Percentiles rank a stretch among this genome's conserved stretches.
These are phyloP conservation scores for Umbelopsis vinacea DNA, from an alignment of 192 early-diverging fungal species.

Conservation along the genomic window DNA sequence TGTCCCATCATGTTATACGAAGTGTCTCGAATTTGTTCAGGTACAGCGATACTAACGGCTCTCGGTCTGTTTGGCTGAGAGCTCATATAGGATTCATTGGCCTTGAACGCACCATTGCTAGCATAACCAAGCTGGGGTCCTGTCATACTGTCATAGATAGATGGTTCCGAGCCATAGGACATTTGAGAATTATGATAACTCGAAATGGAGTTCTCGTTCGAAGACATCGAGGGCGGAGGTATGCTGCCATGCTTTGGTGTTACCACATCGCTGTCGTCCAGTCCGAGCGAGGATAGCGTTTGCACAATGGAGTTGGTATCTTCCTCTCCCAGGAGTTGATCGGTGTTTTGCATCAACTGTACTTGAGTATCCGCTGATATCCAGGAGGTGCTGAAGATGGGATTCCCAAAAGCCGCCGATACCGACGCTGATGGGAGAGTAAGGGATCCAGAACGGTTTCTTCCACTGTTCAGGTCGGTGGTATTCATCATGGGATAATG, in stretches of 20 bases:
- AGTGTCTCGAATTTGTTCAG: slow-evolving; percentile 9
- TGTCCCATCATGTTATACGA: background rate
- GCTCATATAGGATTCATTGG: background rate
- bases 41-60: slow-evolving; percentile 51
- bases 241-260: background rate
- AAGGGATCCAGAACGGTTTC: slow-evolving; percentile 36
- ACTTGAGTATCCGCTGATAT: background rate
- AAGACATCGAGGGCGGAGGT: slow-evolving; percentile 21
- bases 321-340: slow-evolving; percentile 29
- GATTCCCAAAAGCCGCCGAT: slow-evolving; percentile 17
- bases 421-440: slow-evolving; percentile 27
- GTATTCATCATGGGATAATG: slow-evolving; percentile 5
- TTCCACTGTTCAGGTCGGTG: background rate
- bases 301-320: slow-evolving; percentile 36
- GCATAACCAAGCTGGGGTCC: background rate
- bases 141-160: background rate
- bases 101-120: background rate
- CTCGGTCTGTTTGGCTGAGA: slow-evolving; percentile 49
- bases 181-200: background rate
- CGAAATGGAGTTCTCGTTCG: background rate
- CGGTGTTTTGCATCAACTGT: slow-evolving; percentile 21
- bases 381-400: slow-evolving; percentile 16
- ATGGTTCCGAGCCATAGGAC: background rate
- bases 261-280: slow-evolving; percentile 31
- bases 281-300: slow-evolving; percentile 35